Base-by-base conservation (phyloP, 192 early-diverging fungal genomes). In the Coemansia sp. region DNA sequence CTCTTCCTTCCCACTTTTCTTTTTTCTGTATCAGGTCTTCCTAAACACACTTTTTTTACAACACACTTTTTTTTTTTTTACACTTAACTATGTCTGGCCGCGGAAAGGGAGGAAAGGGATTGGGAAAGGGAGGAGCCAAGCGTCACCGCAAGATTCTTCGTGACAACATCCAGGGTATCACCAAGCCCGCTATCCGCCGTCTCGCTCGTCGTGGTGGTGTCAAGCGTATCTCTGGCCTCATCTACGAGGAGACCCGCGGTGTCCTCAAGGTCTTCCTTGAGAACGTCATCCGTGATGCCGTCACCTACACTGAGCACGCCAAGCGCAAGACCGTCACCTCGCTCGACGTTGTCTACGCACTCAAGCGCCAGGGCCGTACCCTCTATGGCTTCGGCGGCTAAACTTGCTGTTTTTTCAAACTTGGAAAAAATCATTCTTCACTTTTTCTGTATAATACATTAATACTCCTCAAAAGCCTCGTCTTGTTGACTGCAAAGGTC, bases 61-160 rank as follows among this genome's bases (percentile, higher is more conserved):
- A n/a, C 48, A 39, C 31, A 24, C 34, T 36, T 36, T 36, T 34
- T 36, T 36, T 36, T 34, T 34, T 36, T 36, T 50, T 27, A 46
- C 24, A 24, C 24, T 24, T 24, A 70, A 88, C 39, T 77, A 94
- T 98, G 96, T 89, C 96, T 89, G 96, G 96, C 79, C 92, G 96
- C 78, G 96, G 96, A 84, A 98, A 98, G 88, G 96, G 96, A 83
- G 96, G 96, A 88, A 98, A 98, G 87, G 95, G 96, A 83, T 88
- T 98, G 60, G 96, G 96, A 90, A 98, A 98, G 90, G 96, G 96
- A 55, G 96, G 96, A 51, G 96, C 96, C 86, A 98, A 98, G 91
- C 96, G 96, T 84, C 97, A 98, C 86, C 91, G 97, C 85, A 98
- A 98, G 91, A 98, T 98, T 91, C 91, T 99, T 76, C 93, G 97